These are phyloP conservation scores for Suhomyces sp. DNA, from an alignment of 805 yeast species.

Conservation along the genomic window DNA sequence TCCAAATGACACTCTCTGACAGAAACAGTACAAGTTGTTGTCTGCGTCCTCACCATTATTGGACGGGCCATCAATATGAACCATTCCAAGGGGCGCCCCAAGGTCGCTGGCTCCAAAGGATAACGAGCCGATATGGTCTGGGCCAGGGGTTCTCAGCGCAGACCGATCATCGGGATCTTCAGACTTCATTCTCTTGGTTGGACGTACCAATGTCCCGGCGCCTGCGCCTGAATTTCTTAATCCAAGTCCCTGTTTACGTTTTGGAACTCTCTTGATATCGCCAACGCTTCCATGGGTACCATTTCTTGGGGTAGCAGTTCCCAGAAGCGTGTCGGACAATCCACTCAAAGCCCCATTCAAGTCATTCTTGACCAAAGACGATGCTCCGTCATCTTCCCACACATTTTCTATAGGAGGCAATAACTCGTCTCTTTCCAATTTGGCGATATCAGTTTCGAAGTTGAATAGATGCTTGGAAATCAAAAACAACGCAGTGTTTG, in stretches of 20 bases:
- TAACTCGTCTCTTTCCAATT: constrained; percentile 78
- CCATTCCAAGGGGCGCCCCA: constrained; percentile 9
- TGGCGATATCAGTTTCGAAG: constrained; percentile 73
- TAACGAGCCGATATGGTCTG: constrained; percentile 5
- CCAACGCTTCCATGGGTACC: constrained; percentile 7
- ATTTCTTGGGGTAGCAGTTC: constrained; percentile 31
- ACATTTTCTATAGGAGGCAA: constrained; percentile 53
- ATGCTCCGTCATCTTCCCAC: constrained; percentile 14
- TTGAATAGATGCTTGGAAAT: constrained; percentile 71
- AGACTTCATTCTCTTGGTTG: constrained; percentile 12
- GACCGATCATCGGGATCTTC: constrained; percentile 15
- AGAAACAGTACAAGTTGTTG: constrained; percentile 67
- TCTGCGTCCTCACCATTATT: constrained; percentile 46
- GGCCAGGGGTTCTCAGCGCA: constrained; percentile 7
- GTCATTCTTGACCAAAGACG: constrained; percentile 12
- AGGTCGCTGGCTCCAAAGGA: constrained; percentile 8
- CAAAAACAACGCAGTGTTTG: constrained; percentile 79
- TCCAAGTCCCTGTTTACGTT: constrained; percentile 20
- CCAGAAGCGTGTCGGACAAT: constrained; percentile 25
- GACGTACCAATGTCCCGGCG: constrained; percentile 7
- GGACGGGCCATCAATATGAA: constrained; percentile 19
- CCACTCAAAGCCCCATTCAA: constrained; percentile 15
- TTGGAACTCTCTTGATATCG: constrained; percentile 21
- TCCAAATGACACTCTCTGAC: constrained; percentile 92
- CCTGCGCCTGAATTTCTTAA: constrained; percentile 7